Percentiles rank a stretch among this genome's conserved stretches.
These are phyloP conservation scores for Penicillium sp. DNA, from an alignment of 2,329 filamentous ascomycete species.

Conservation along the genomic window DNA sequence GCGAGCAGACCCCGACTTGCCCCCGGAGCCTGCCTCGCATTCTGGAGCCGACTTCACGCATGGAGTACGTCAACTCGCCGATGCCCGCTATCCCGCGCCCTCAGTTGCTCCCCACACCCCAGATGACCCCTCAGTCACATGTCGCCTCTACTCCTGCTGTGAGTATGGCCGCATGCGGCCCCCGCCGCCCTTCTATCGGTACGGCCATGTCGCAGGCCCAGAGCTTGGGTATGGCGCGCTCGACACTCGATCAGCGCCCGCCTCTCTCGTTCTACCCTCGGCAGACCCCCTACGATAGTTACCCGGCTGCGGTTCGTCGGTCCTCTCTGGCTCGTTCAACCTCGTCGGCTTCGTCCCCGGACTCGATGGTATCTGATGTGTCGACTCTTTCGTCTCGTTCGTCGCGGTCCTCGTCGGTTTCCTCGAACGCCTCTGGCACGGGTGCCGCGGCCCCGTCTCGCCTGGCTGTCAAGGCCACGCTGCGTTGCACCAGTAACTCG, in stretches of 20 bases:
- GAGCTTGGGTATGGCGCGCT: constrained; percentile 52
- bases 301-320: constrained; percentile 47
- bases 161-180: constrained; percentile 49
- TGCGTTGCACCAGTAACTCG: constrained; percentile 38
- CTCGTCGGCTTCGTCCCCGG: constrained; percentile 54
- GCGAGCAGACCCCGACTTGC: constrained; percentile 32
- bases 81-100: constrained; percentile 55
- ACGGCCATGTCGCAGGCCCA: constrained; percentile 56
- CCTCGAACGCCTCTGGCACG: constrained; percentile 39
- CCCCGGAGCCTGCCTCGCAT: constrained; percentile 41
- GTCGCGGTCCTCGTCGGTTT: constrained; percentile 51
- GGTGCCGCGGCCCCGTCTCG: constrained; percentile 29
- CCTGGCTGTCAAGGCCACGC: constrained; percentile 39
- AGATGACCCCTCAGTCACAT: constrained; percentile 55
- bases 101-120: constrained; percentile 57
- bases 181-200: constrained; percentile 55
- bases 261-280: constrained; percentile 34
- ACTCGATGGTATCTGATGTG: constrained; percentile 60
- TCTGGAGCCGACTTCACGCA: constrained; percentile 47
- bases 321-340: constrained; percentile 50
- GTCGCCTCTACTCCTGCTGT: constrained; percentile 57
- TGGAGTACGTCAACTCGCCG: constrained; percentile 40
- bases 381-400: constrained; percentile 51
- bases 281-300: constrained; percentile 44
- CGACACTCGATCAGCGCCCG: constrained; percentile 51